Percentiles rank a stretch among this genome's conserved stretches.
Evolutionary conservation across 1,139 yeast species (phyloP).

Genomic region (Debaryomyces sp.): DNA sequence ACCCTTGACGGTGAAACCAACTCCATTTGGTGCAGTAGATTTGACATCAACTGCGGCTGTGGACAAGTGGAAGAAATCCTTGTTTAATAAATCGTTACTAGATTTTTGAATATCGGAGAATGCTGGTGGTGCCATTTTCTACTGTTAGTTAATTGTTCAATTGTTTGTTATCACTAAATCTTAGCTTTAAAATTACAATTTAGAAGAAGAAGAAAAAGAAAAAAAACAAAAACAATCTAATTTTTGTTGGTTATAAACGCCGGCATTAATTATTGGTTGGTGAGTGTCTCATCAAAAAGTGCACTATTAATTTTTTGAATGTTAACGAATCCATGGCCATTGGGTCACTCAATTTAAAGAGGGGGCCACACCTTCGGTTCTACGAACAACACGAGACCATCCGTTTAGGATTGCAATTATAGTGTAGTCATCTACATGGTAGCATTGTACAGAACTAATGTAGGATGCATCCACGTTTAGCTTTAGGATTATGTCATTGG

Average conservation of each 20-base stretch:
- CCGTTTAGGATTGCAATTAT: not conserved
- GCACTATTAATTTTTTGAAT: constrained; percentile 1
- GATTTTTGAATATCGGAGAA: constrained; percentile 89
- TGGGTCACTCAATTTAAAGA: constrained; percentile 7
- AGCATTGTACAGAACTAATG: not conserved
- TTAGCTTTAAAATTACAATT: constrained; percentile 4
- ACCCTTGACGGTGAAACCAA: constrained; percentile 92
- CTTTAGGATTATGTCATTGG: not conserved
- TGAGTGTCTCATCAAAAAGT: constrained; percentile 7
- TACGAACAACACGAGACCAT: not conserved
- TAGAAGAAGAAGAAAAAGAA: constrained; percentile 10
- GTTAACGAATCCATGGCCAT: not conserved
- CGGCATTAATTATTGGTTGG: constrained; percentile 5
- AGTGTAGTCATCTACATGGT: not conserved
- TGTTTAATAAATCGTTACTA: constrained; percentile 84
- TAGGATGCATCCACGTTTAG: not conserved
- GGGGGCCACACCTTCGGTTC: not conserved
- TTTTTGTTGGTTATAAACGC: constrained; percentile 7
- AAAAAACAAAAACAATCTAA: constrained; percentile 7
- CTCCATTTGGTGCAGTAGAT: constrained; percentile 96
- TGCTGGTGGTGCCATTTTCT: constrained; percentile 63
- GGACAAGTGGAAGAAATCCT: constrained; percentile 90
- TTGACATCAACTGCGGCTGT: constrained; percentile 88
- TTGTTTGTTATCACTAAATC: not conserved
- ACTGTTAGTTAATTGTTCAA: constrained; percentile 2